These are phyloP conservation scores for Smittium culicis DNA, from an alignment of 371 early-diverging fungal species.

Conservation along the genomic window DNA sequence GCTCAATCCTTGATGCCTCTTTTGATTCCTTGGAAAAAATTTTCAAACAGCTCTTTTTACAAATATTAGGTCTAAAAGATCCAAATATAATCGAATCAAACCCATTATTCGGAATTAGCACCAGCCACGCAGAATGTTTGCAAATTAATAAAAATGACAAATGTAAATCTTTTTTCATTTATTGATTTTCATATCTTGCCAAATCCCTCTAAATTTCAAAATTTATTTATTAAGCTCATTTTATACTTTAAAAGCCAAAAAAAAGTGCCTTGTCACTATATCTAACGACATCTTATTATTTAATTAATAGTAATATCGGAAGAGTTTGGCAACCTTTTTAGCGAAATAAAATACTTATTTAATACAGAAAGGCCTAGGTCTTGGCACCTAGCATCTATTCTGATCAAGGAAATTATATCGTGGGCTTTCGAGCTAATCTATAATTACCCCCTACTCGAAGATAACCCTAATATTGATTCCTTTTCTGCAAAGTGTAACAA, in stretches of 20 bases:
- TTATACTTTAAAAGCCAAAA: neutral
- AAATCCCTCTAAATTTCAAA: neutral
- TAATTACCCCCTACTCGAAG: neutral
- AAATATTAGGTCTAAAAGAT: neutral
- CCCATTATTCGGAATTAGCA: neutral
- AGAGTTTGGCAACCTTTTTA: neutral
- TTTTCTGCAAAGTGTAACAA: neutral
- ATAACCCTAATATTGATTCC: neutral
- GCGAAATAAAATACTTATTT: constrained; percentile 14
- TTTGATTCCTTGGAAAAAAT: constrained; percentile 9
- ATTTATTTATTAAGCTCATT: neutral
- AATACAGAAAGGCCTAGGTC: constrained; percentile 28
- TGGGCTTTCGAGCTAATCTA: constrained; percentile 14
- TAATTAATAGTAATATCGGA: neutral
- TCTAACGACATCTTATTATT: too few species aligned
- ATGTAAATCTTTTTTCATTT: neutral
- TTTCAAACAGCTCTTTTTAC: neutral
- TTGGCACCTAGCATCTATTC: constrained; percentile 25
- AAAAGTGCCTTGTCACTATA: too few species aligned
- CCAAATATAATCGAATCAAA: neutral
- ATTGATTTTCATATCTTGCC: neutral
- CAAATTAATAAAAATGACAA: neutral
- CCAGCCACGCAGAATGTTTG: neutral
- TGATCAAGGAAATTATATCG: constrained; percentile 25
- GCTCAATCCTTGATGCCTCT: constrained; percentile 5